Evolutionary conservation across 2,329 filamentous ascomycete genomes (phyloP).

Genomic region (Monilinia fructicola): DNA sequence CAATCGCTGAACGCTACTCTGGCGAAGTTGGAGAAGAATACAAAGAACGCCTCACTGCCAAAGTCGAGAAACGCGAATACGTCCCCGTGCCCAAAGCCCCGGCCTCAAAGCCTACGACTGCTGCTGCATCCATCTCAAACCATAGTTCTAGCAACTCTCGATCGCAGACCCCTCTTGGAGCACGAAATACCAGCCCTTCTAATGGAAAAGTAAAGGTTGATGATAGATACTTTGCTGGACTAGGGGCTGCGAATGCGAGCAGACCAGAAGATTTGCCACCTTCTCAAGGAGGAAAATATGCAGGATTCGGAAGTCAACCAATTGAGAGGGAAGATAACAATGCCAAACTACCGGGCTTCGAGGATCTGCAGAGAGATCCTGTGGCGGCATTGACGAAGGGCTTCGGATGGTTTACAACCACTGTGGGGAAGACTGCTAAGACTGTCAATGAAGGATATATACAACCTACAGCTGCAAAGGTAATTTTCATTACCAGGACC

Average conservation of each 20-base stretch:
- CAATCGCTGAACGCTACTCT: slow-evolving; percentile 86
- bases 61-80: slow-evolving; percentile 86
- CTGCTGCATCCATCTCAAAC: slow-evolving; percentile 21
- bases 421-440: slow-evolving; percentile 87
- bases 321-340: slow-evolving; percentile 48
- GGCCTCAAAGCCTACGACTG: slow-evolving; percentile 5
- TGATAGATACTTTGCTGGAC: slow-evolving; percentile 84
- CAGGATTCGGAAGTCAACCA: slow-evolving; percentile 79
- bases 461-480: slow-evolving; percentile 87
- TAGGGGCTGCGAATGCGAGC: slow-evolving; percentile 79
- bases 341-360: slow-evolving; percentile 63
- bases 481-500: slow-evolving; percentile 44
- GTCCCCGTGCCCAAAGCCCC: slow-evolving; percentile 65
- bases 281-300: slow-evolving; percentile 88
- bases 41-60: slow-evolving; percentile 84
- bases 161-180: slow-evolving; percentile 31
- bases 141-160: slow-evolving; percentile 23
- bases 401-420: slow-evolving; percentile 89
- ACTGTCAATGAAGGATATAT: slow-evolving; percentile 88
- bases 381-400: slow-evolving; percentile 85
- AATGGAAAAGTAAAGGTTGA: slow-evolving; percentile 62
- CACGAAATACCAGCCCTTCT: slow-evolving; percentile 33
- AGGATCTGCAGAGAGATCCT: slow-evolving; percentile 89
- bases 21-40: slow-evolving; percentile 91
- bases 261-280: slow-evolving; percentile 75